Evolutionary conservation across 306 rosid species (phyloP).

Genomic region (Acacia melanoxylon): DNA sequence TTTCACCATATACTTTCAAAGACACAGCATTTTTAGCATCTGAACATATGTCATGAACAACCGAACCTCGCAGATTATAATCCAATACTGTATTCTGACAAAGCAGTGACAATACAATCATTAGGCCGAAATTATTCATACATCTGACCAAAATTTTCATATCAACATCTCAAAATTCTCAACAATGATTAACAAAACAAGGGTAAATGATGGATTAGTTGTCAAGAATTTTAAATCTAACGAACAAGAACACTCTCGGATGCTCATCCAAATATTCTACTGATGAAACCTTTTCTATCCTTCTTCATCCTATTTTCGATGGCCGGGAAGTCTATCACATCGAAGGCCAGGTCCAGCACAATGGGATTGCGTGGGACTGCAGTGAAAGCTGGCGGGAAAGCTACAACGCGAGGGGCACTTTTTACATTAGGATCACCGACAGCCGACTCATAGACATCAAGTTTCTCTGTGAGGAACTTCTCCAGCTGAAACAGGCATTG

Average conservation of each 20-base stretch:
- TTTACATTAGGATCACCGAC: conserved; percentile 53
- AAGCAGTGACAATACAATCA: conserved; percentile 10
- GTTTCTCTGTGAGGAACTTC: conserved; percentile 52
- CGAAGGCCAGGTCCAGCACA: conserved; percentile 55
- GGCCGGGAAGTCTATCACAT: conserved; percentile 47
- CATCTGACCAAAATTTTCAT: conserved; percentile 32
- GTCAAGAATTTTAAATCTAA: conserved; percentile 17
- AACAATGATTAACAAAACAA: conserved; percentile 8
- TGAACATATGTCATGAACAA: background rate
- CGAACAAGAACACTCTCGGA: conserved; percentile 25
- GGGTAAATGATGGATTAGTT: conserved; percentile 18
- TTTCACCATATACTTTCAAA: background rate
- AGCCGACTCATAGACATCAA: conserved; percentile 51
- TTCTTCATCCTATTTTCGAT: conserved; percentile 54
- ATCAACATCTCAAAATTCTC: conserved; percentile 33
- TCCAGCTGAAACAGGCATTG: conserved; percentile 43
- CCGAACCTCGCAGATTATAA: background rate
- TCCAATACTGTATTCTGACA: background rate
- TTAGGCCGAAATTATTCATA: conserved; percentile 8
- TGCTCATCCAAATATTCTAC: conserved; percentile 49
- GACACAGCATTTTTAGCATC: background rate
- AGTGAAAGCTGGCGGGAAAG: conserved; percentile 51
- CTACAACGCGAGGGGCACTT: conserved; percentile 47
- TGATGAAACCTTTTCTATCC: conserved; percentile 48
- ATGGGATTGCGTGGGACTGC: conserved; percentile 55